Percentiles rank a stretch among this genome's conserved stretches.
Evolutionary conservation across 495 filamentous ascomycete species (phyloP).

Genomic region (Penicillium steckii): DNA sequence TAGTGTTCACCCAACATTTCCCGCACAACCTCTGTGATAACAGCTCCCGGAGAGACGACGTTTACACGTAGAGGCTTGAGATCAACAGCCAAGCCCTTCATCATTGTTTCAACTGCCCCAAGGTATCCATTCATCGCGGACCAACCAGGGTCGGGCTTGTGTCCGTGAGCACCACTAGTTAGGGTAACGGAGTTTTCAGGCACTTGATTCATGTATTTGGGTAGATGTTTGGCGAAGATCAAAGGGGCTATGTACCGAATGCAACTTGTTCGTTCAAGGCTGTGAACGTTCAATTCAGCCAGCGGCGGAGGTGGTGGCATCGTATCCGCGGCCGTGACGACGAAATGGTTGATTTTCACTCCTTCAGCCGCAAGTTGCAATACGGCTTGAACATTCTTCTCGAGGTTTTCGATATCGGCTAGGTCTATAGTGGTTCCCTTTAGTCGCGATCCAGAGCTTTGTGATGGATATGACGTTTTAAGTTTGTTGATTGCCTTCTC

Average conservation of each 20-base stretch:
- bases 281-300: slow-evolving; percentile 36
- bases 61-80: slow-evolving; percentile 61
- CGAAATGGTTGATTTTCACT: not conserved
- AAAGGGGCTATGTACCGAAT: slow-evolving; percentile 51
- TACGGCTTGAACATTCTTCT: not conserved
- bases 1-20: not conserved
- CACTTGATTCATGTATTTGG: slow-evolving; percentile 35
- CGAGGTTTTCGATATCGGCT: slow-evolving; percentile 13
- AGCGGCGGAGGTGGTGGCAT: slow-evolving; percentile 21
- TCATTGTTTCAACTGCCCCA: slow-evolving; percentile 44
- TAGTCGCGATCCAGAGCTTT: not conserved
- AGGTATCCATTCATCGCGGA: slow-evolving; percentile 41
- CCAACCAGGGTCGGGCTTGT: slow-evolving; percentile 51
- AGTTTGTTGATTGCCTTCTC: slow-evolving; percentile 39
- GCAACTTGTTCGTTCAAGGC: slow-evolving; percentile 39
- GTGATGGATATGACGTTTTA: slow-evolving; percentile 26
- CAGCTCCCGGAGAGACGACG: slow-evolving; percentile 52
- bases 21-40: slow-evolving; percentile 52
- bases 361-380: not conserved
- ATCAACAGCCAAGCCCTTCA: slow-evolving; percentile 55
- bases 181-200: slow-evolving; percentile 46
- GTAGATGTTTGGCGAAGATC: slow-evolving; percentile 51
- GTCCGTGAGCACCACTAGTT: slow-evolving; percentile 49
- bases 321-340: slow-evolving; percentile 16
- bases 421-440: not conserved